Conservation (phyloP, 139 green algal species). For the Auxenochlorella protothecoides region DNA sequence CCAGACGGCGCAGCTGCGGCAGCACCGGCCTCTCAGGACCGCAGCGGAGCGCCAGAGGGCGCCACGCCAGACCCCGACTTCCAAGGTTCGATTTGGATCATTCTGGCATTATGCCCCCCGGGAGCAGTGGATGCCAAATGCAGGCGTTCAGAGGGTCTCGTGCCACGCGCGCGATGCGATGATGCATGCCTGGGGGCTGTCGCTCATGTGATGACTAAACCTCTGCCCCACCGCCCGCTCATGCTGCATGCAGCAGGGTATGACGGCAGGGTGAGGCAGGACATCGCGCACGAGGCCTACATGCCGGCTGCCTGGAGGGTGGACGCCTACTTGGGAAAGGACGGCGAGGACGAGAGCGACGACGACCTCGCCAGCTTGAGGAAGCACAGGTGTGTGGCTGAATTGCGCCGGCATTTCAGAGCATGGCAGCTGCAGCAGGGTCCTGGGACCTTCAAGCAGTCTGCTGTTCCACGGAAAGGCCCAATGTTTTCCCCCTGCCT, state of each 20-base stretch:
- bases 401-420: not conserved
- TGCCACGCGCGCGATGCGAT: too few relatives aligned
- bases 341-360: not conserved
- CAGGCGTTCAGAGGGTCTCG: too few relatives aligned
- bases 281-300: constrained; percentile 53
- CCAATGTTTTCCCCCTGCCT: too few relatives aligned
- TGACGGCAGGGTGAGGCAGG: constrained; percentile 35
- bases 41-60: too few relatives aligned
- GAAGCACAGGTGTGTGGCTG: constrained; percentile 22
- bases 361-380: constrained; percentile 35
- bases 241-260: constrained; percentile 11
- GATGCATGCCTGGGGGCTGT: too few relatives aligned
- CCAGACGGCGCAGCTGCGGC: not conserved
- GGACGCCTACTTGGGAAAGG: constrained; percentile 18
- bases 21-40: not conserved
- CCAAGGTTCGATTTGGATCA: too few relatives aligned
- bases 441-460: too few relatives aligned
- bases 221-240: too few relatives aligned
- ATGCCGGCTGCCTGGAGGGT: constrained; percentile 67
- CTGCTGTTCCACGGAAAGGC: too few relatives aligned
- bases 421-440: constrained; percentile 1
- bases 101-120: not conserved
- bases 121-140: too few relatives aligned
- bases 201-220: too few relatives aligned
- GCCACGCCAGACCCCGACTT: too few relatives aligned